Percentiles rank a stretch among this genome's conserved stretches.
phyloP scores from a whole-genome alignment of 768 basidiomycete genomes.

The Amanita inopinata region DNA sequence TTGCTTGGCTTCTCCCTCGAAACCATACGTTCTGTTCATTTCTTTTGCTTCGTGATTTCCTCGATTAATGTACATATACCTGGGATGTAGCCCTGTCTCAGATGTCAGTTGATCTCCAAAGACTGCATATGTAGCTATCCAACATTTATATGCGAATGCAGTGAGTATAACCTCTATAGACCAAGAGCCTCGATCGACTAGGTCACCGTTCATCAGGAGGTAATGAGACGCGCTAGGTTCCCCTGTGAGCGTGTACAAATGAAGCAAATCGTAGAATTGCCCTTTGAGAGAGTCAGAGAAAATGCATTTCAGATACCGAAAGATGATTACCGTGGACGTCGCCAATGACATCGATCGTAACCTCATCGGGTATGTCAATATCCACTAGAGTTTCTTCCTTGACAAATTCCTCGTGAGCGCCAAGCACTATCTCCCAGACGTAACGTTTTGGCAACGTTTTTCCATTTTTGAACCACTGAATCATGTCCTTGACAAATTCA shows the following conservation, averaged over 20 bases:
- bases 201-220: constrained; percentile 87
- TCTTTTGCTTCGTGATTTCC: constrained; percentile 97
- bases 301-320: constrained; percentile 2
- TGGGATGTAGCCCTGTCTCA: constrained; percentile 71
- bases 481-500: constrained; percentile 78
- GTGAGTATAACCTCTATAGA: constrained; percentile 88
- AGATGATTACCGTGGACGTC: constrained; percentile 75
- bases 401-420: constrained; percentile 65
- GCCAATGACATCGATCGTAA: constrained; percentile 89
- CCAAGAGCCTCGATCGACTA: constrained; percentile 97
- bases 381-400: constrained; percentile 78
- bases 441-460: constrained; percentile 84
- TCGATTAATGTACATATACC: constrained; percentile 84
- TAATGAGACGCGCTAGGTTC: constrained; percentile 80
- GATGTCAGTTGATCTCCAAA: constrained; percentile 1
- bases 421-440: constrained; percentile 93
- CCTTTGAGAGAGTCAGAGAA: constrained; percentile 33
- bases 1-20: constrained; percentile 93
- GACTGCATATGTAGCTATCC: constrained; percentile 17
- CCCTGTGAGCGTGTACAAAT: constrained; percentile 80
- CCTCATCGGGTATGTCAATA: constrained; percentile 61
- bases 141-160: constrained; percentile 93
- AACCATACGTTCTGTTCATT: constrained; percentile 93
- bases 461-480: constrained; percentile 89
- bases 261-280: constrained; percentile 90